Percentiles rank a stretch among this genome's conserved stretches.
These are phyloP conservation scores for Gardenia jasminoides DNA, from an alignment of 257 asterid genomes.

Conservation along the genomic window DNA sequence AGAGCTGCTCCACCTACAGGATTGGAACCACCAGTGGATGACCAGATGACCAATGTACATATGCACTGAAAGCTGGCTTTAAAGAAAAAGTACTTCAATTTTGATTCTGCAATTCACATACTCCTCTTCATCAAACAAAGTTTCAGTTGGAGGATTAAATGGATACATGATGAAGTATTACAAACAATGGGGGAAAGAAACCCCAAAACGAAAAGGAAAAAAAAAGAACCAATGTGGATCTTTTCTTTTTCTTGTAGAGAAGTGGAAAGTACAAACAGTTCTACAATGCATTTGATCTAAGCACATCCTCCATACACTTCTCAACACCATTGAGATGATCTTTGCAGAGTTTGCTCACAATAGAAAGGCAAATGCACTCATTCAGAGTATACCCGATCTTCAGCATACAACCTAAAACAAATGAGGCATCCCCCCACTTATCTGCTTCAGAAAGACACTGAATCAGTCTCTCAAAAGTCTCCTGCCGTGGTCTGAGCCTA, in stretches of 20 bases:
- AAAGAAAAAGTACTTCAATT: no score
- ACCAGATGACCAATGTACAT: no score
- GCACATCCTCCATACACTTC: constrained; percentile 25
- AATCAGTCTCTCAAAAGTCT: constrained; percentile 49
- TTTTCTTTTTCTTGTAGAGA: background rate
- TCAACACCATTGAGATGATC: constrained; percentile 26
- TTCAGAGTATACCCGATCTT: constrained; percentile 43
- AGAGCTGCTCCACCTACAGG: no score
- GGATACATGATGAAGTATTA: background rate
- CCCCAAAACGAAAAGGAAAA: background rate
- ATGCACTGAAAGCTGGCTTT: background rate
- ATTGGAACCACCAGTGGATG: no score
- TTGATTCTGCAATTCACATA: no score
- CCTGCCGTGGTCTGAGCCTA: constrained; percentile 44
- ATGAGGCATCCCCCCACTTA: constrained; percentile 42
- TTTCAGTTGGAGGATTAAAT: background rate
- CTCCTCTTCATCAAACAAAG: no score
- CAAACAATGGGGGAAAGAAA: background rate
- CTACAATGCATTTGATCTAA: constrained; percentile 14
- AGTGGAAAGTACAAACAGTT: background rate
- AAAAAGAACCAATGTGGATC: background rate
- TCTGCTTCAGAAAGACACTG: constrained; percentile 36
- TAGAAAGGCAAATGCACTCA: constrained; percentile 28
- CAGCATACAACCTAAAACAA: constrained; percentile 46
- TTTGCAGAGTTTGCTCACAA: constrained; percentile 50